These are phyloP conservation scores for Endoconidiophora laricicola DNA, from an alignment of 2,329 filamentous ascomycete species.

Conservation along the genomic window DNA sequence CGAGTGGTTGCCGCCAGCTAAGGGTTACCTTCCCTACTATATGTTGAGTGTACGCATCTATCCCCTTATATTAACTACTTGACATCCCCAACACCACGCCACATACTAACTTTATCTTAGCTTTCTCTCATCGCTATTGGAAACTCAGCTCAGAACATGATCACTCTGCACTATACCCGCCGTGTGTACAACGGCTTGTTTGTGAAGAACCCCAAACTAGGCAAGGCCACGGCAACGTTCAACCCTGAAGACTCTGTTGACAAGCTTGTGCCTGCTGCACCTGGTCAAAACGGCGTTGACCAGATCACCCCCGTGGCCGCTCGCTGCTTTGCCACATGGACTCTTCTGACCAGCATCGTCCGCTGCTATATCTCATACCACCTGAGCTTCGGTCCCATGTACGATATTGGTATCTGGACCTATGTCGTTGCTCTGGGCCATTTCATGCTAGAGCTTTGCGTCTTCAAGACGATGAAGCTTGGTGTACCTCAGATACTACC, in stretches of 20 bases:
- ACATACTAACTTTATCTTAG: constrained; percentile 27
- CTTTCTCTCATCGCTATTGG: constrained; percentile 66
- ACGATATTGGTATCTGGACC: constrained; percentile 67
- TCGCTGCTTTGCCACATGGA: constrained; percentile 79
- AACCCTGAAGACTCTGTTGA: constrained; percentile 36
- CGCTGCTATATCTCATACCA: constrained; percentile 75
- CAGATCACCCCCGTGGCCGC: constrained; percentile 60
- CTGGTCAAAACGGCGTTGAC: constrained; percentile 29
- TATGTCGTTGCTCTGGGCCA: constrained; percentile 63
- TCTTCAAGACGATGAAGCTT: constrained; percentile 60
- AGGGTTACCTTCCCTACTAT: constrained; percentile 42
- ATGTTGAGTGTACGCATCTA: constrained; percentile 33
- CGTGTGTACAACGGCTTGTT: constrained; percentile 64
- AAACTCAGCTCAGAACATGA: constrained; percentile 74
- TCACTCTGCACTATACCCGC: constrained; percentile 64
- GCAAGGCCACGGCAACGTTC: constrained; percentile 24
- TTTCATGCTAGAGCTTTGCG: constrained; percentile 64
- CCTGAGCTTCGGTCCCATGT: constrained; percentile 53
- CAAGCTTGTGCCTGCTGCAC: constrained; percentile 32
- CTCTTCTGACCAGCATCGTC: constrained; percentile 58
- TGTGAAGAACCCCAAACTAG: constrained; percentile 32
- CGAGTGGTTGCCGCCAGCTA: constrained; percentile 27
- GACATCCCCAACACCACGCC: not conserved
- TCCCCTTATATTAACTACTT: not conserved
- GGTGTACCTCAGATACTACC: constrained; percentile 39